phyloP scores from a whole-genome alignment of 306 rosid genomes.

The Vachellia pachyceras region DNA sequence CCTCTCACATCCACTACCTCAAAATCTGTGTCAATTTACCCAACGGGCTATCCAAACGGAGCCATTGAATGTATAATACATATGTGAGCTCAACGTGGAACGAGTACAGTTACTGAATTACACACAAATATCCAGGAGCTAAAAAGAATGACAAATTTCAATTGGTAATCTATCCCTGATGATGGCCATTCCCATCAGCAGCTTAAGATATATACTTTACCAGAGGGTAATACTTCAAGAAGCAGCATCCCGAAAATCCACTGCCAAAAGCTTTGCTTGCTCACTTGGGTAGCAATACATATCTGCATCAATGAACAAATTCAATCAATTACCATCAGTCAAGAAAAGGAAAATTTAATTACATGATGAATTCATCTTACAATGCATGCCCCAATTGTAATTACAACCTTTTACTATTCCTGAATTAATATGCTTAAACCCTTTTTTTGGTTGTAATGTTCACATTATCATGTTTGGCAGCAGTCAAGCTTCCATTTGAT shows the following conservation, averaged over 20 bases:
- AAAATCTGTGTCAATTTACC: too few relatives aligned
- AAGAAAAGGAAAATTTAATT: not conserved
- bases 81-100: not conserved
- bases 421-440: not conserved
- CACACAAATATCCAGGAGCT: not conserved
- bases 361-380: not conserved
- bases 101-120: not conserved
- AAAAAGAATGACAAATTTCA: too few relatives aligned
- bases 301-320: slow-evolving; percentile 57
- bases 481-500: slow-evolving; percentile 6
- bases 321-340: not conserved
- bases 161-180: too few relatives aligned
- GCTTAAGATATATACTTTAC: too few relatives aligned
- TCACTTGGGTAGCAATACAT: slow-evolving; percentile 66
- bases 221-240: slow-evolving; percentile 18
- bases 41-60: too few relatives aligned
- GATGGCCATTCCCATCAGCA: not conserved
- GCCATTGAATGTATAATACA: too few relatives aligned
- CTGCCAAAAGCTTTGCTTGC: slow-evolving; percentile 26
- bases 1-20: too few relatives aligned
- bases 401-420: not conserved
- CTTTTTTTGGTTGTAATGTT: not conserved
- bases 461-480: not conserved
- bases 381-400: too few relatives aligned
- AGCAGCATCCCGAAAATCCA: slow-evolving; percentile 27